phyloP scores from a whole-genome alignment of 352 stramenopile species.

The Phytophthora tubulina region DNA sequence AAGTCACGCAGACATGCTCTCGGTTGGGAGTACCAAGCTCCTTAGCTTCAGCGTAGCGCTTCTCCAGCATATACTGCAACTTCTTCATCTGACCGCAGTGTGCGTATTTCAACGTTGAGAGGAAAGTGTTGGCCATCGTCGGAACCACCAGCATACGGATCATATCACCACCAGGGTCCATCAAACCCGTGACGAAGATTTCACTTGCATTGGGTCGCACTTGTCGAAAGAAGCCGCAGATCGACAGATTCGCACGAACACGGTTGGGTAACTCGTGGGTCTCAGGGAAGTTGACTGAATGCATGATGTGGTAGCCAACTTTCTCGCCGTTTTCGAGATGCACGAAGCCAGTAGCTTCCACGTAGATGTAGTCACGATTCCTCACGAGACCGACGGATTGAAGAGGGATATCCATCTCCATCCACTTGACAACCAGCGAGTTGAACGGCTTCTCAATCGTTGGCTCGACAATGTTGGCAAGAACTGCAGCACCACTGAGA shows the following conservation, averaged over 20 bases:
- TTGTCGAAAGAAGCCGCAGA: conserved; percentile 52
- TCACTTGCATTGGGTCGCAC: conserved; percentile 39
- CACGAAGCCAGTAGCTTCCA: conserved; percentile 53
- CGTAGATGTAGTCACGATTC: conserved; percentile 63
- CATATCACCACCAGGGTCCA: conserved; percentile 49
- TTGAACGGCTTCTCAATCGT: conserved; percentile 35
- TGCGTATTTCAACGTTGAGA: conserved; percentile 46
- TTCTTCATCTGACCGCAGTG: conserved; percentile 66
- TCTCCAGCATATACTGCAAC: conserved; percentile 56
- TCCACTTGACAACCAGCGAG: conserved; percentile 48
- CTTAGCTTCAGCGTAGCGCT: conserved; percentile 38
- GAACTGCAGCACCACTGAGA: conserved; percentile 36
- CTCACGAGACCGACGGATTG: conserved; percentile 36
- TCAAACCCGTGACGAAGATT: conserved; percentile 46
- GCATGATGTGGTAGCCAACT: conserved; percentile 50
- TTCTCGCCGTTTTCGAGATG: conserved; percentile 42
- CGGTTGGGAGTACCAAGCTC: conserved; percentile 40
- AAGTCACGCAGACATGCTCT: conserved; percentile 44
- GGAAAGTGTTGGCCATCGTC: conserved; percentile 40
- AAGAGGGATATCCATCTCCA: conserved; percentile 44
- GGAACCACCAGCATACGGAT: conserved; percentile 44
- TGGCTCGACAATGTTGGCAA: conserved; percentile 39
- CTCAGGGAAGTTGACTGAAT: conserved; percentile 51
- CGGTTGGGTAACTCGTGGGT: conserved; percentile 44
- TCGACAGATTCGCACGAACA: conserved; percentile 53